Base-by-base conservation (phyloP, 306 rosid species). In the Malus asiatica region DNA sequence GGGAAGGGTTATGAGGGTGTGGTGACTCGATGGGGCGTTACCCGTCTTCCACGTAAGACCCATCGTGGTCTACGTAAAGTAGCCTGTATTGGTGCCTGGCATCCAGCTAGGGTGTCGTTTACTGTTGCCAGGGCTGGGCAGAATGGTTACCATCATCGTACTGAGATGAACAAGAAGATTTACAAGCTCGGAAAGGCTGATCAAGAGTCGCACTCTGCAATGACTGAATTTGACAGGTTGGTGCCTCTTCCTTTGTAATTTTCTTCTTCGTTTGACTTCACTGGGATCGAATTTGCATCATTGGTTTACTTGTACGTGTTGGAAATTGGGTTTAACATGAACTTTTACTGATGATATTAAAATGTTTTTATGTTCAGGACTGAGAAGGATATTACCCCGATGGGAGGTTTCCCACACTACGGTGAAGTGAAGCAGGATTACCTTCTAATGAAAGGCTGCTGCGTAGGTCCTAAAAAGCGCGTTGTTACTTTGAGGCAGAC, bases 51-150 rank as follows among this genome's bases (percentile, higher is more conserved):
- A 42, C 97, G 96, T 5, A 92, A 89, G 88, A 92, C 96, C 68
- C 97, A 92, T 76, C 83, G 97, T 74, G 97, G 95, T 78, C 78
- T 91, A 73, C 83, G 93, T 70, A 90, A 91, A 82, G 97, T 91
- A 14, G 97, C 97, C 0, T 92, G 97, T 83, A 92, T 92, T 81
- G 97, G 97, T 65, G 97, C 97, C 11, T 92, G 97, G 95, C 97
- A 91, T 82, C 97, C 97, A 66, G 97, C 97, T 0, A 89, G 97
- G 75, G 97, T 91, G 57, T 91, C 95, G 1, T 91, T 89, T 80
- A 91, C 97, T 3, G 95, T 91, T 76, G 97, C 95, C 27, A 86
- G 97, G 72, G 97, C 96, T 77, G 97, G 97, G 44, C 97, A 92
- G 79, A 92, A 92, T 67, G 97, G 97, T 23, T 92, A 89, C 79